Evolutionary conservation across 2,329 filamentous ascomycete species (phyloP), one percentile per base, ranked within the genome.

Genomic region (Dothidotthia symphoricarpi): DNA sequence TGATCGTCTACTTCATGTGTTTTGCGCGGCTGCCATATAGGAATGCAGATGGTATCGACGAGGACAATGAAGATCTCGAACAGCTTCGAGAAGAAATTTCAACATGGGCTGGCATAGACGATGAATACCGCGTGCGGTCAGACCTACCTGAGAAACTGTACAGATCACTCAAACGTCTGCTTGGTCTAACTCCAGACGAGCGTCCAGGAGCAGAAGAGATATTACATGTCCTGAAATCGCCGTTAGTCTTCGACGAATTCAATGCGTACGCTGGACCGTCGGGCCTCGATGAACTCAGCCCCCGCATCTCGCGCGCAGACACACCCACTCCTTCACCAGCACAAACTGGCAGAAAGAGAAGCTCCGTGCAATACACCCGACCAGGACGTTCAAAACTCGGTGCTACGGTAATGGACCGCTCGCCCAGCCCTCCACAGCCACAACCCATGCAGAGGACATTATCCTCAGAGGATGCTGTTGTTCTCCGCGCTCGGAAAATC

Each of bases 1-100:
- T 98, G 91, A 97, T 97, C 39, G 76, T 98, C 3, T 95, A 97
- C 66, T 98, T 98, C 61, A 85, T 98, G 76, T 98, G 93, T 64
- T 98, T 98, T 62, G 88, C 85, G 1, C 78, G 84, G 31, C 75
- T 98, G 9, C 93, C 93, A 0, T 98, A 97, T 61, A 75, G 71
- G 16, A 86, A 85, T 53, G 88, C 90, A 35, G 91, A 97, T 60
- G 77, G 84, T 3, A 75, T 94, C 15, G 81, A 95, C 43, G 91
- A 97, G 64, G 91, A 97, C 59, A 82, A 88, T 38, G 93, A 98
- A 62, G 89, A 97, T 50, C 75, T 96, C 4, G 89, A 96, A 53
- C 74, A 83, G 49, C 75, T 98, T 19, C 81, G 90, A 28, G 84
- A 77, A 3, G 93, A 98, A 65, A 97, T 98, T 39, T 81, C 82